These are phyloP conservation scores for Suillus subluteus DNA, from an alignment of 768 basidiomycete species.

Conservation along the genomic window DNA sequence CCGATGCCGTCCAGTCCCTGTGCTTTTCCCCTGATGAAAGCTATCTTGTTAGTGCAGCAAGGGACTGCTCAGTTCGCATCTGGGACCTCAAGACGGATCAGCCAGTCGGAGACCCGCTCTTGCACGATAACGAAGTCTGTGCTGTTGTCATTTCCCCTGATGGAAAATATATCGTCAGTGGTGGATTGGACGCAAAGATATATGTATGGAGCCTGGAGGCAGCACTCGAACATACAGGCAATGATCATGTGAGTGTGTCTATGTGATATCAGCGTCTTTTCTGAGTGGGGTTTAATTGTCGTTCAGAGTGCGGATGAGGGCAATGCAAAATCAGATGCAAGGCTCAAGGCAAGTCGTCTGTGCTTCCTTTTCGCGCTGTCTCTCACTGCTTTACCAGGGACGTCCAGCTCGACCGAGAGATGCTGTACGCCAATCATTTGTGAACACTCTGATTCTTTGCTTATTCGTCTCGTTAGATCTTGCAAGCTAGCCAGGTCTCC, in stretches of 20 bases:
- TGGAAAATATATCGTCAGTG: too few relatives aligned
- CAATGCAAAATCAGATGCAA: background rate
- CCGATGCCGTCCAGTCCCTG: background rate
- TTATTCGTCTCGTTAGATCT: background rate
- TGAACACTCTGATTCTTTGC: too few relatives aligned
- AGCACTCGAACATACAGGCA: background rate
- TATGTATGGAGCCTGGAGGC: constrained; percentile 7
- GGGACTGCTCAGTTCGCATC: too few relatives aligned
- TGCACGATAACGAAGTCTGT: too few relatives aligned
- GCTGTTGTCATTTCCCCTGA: too few relatives aligned
- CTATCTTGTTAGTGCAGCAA: too few relatives aligned
- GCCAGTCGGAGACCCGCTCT: too few relatives aligned
- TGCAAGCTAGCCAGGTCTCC: background rate
- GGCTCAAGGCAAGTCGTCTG: background rate
- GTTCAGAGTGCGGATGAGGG: background rate
- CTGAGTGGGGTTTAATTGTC: background rate
- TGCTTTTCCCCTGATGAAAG: background rate
- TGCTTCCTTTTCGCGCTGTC: background rate
- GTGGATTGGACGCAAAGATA: too few relatives aligned
- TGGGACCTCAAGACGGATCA: too few relatives aligned
- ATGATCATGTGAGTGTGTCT: too few relatives aligned
- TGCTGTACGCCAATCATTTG: background rate
- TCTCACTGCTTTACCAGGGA: too few relatives aligned
- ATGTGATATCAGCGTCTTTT: background rate
- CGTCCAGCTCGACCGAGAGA: background rate